Conservation (phyloP, 1,139 yeast genomes). For the Blastobotrys ciferrii region DNA sequence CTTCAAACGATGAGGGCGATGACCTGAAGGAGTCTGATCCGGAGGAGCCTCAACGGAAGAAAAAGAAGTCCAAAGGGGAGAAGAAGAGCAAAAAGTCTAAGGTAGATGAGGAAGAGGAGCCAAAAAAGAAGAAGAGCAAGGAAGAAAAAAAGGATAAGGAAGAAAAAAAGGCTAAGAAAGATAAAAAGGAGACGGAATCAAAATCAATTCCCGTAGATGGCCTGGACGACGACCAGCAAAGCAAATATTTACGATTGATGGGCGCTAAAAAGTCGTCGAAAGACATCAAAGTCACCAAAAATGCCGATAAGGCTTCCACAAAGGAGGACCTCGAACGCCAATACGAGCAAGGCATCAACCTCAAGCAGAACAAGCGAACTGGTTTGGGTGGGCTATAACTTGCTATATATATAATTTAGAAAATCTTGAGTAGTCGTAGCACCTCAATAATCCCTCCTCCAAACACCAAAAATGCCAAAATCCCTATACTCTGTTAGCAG, state of each 20-base stretch:
- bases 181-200: slow-evolving; percentile 2
- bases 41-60: too few relatives aligned
- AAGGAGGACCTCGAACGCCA: slow-evolving; percentile 25
- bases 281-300: slow-evolving; percentile 16
- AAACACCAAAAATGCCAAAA: slow-evolving; percentile 65
- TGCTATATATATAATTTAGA: slow-evolving; percentile 4
- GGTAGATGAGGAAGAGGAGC: slow-evolving; percentile 7
- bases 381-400: slow-evolving; percentile 25
- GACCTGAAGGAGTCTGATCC: slow-evolving; percentile 10
- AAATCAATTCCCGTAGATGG: slow-evolving; percentile 25
- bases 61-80: slow-evolving; percentile 10
- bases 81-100: slow-evolving; percentile 1
- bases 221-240: slow-evolving; percentile 25
- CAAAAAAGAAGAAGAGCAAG: slow-evolving; percentile 3
- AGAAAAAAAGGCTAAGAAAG: slow-evolving; percentile 13
- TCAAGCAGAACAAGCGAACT: slow-evolving; percentile 23
- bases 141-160: slow-evolving; percentile 12
- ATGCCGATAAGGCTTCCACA: neutral
- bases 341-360: slow-evolving; percentile 26
- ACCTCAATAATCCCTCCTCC: slow-evolving; percentile 84
- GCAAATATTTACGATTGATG: slow-evolving; percentile 30
- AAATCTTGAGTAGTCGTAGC: slow-evolving; percentile 32
- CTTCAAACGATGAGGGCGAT: slow-evolving; percentile 9
- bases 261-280: slow-evolving; percentile 25
- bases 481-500: slow-evolving; percentile 17